Percentiles rank a stretch among this genome's conserved stretches.
These are phyloP conservation scores for Melanomma pulvis-pyrius DNA, from an alignment of 495 filamentous ascomycete genomes.

Conservation along the genomic window DNA sequence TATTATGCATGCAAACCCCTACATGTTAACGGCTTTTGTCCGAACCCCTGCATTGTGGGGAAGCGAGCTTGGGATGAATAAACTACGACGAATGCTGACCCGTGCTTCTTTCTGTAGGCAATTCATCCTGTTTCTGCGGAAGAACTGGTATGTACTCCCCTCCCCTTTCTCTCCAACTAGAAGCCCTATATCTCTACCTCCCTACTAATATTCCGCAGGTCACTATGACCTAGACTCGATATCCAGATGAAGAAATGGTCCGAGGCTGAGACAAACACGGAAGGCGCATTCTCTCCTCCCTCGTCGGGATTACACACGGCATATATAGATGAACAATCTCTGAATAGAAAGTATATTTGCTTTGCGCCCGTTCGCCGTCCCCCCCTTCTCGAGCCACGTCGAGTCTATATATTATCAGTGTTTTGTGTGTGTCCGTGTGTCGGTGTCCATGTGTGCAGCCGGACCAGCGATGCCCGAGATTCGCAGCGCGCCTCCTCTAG, in stretches of 20 bases:
- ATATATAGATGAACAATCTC: too few relatives aligned
- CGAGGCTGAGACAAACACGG: not conserved
- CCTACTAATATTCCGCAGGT: conserved; percentile 11
- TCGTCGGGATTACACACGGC: too few relatives aligned
- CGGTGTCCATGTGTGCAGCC: too few relatives aligned
- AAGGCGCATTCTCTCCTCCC: too few relatives aligned
- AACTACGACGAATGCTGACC: conserved; percentile 7
- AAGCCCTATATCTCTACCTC: not conserved
- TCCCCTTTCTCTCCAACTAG: not conserved
- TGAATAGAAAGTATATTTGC: too few relatives aligned
- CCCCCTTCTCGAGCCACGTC: too few relatives aligned
- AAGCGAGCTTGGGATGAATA: conserved; percentile 7
- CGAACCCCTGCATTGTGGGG: conserved; percentile 14
- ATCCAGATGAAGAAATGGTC: not conserved
- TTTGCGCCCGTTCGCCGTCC: too few relatives aligned
- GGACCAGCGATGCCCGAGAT: too few relatives aligned
- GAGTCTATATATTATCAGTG: too few relatives aligned
- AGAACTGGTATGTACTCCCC: conserved; percentile 22
- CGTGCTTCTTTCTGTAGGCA: conserved; percentile 14
- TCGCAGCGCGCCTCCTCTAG: too few relatives aligned
- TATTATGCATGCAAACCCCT: not conserved
- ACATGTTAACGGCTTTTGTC: not conserved
- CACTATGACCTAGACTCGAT: conserved; percentile 6
- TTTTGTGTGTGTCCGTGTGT: too few relatives aligned
- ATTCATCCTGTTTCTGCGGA: conserved; percentile 38